phyloP scores from a whole-genome alignment of 345 rosid genomes.

The Noccaea bulbosa region DNA sequence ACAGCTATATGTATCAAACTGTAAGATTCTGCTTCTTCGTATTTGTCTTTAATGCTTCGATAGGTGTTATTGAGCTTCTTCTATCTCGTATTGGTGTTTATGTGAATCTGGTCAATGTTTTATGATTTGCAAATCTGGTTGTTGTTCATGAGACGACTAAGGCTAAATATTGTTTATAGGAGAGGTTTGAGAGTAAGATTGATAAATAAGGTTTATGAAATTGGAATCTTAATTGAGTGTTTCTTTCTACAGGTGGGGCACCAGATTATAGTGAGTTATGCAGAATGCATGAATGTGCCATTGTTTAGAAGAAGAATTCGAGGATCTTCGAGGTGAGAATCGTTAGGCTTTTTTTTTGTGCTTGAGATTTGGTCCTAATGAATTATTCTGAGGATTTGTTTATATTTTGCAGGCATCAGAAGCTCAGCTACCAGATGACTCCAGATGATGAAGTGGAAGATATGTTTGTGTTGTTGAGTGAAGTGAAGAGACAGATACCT shows the following conservation, averaged over 20 bases:
- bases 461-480: constrained; percentile 76
- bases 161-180: neutral
- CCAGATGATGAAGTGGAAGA: constrained; percentile 94
- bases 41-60: neutral
- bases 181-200: neutral
- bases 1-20: constrained; percentile 95
- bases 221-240: constrained; percentile 3
- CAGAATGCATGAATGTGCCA: constrained; percentile 90
- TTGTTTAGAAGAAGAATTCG: constrained; percentile 75
- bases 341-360: neutral
- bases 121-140: constrained; percentile 7
- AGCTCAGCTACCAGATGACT: constrained; percentile 72
- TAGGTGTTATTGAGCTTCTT: neutral
- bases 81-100: constrained; percentile 9
- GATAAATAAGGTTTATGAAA: neutral
- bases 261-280: constrained; percentile 82
- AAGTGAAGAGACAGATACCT: constrained; percentile 87
- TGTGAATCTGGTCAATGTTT: constrained; percentile 13
- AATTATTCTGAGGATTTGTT: neutral
- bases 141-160: neutral
- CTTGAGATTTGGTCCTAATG: neutral
- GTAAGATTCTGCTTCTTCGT: constrained; percentile 44
- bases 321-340: constrained; percentile 83
- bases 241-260: constrained; percentile 73
- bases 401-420: constrained; percentile 57